Evolutionary conservation across 352 stramenopile genomes (phyloP), one percentile per base, ranked within the genome.

Genomic region (Phytophthora gonapodyides): DNA sequence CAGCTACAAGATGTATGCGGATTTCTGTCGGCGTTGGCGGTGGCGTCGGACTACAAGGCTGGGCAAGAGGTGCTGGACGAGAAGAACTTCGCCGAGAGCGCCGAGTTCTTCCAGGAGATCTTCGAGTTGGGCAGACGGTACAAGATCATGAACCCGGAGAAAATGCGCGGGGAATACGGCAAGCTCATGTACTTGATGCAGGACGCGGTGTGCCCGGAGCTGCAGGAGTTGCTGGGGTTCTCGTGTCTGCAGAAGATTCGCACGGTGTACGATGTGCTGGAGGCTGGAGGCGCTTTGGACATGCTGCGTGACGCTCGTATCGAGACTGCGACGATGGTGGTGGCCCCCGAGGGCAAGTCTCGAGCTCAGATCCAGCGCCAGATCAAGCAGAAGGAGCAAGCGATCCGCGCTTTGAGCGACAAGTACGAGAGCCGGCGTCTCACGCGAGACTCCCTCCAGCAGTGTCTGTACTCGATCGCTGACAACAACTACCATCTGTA

Each of bases 131-230:
- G 89, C 9, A 78, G 96, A 38, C 84, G 96, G 34, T 98, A 99
- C 79, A 99, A 99, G 79, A 98, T 99, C 62, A 98, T 98, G 93
- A 99, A 99, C 78, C 96, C 96, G 6, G 96, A 99, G 77, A 98
- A 98, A 71, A 98, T 99, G 94, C 85, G 96, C 19, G 91, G 89
- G 40, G 94, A 98, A 61, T 99, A 99, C 70, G 96, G 96, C 58
- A 98, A 98, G 80, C 85, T 99, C 53, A 95, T 98, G 73, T 98
- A 97, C 64, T 60, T 98, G 21, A 61, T 98, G 42, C 91, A 98
- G 73, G 93, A 98, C 65, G 89, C 92, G 10, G 81, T 94, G 51
- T 89, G 73, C n/a, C 77, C 82, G 0, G 81, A 92, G 36, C 76
- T 97, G 27, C 71, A 91, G 45, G 82, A 96, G 11, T 69, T 97